phyloP scores from a whole-genome alignment of 768 basidiomycete genomes.

The Xerocomellus intermedius region DNA sequence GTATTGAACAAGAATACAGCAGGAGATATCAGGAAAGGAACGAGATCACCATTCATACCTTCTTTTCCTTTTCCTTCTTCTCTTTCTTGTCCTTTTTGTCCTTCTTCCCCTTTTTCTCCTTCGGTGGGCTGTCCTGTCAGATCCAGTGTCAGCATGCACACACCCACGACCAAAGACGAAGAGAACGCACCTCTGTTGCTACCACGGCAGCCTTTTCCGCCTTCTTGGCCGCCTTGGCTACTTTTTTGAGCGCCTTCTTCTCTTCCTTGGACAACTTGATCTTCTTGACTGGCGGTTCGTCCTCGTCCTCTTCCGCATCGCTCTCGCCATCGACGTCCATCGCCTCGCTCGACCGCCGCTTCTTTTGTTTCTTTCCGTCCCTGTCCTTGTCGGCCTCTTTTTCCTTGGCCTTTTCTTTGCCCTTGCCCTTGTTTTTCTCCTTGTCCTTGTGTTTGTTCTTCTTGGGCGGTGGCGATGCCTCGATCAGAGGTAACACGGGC shows the following conservation, averaged over 20 bases:
- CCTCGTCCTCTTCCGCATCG: constrained; percentile 35
- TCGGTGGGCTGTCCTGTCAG: constrained; percentile 33
- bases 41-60: constrained; percentile 29
- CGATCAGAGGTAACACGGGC: constrained; percentile 58
- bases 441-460: constrained; percentile 47
- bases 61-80: constrained; percentile 50
- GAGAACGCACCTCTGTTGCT: constrained; percentile 35
- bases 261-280: constrained; percentile 80
- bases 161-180: constrained; percentile 6
- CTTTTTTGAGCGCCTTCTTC: constrained; percentile 82
- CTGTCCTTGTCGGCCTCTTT: not conserved
- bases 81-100: constrained; percentile 36
- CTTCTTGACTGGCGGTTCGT: constrained; percentile 62
- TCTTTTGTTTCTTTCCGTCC: constrained; percentile 42
- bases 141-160: constrained; percentile 1
- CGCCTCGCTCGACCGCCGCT: constrained; percentile 64
- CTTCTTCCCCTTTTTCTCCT: constrained; percentile 42
- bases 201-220: constrained; percentile 36
- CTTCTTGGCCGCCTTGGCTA: constrained; percentile 60
- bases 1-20: not conserved
- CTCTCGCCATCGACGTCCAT: constrained; percentile 63
- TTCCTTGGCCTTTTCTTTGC: not conserved
- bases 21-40: not conserved
- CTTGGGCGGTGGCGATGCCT: constrained; percentile 55
- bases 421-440: constrained; percentile 32